Conservation (phyloP, 768 basidiomycete genomes). For the Hericium rajendrae region DNA sequence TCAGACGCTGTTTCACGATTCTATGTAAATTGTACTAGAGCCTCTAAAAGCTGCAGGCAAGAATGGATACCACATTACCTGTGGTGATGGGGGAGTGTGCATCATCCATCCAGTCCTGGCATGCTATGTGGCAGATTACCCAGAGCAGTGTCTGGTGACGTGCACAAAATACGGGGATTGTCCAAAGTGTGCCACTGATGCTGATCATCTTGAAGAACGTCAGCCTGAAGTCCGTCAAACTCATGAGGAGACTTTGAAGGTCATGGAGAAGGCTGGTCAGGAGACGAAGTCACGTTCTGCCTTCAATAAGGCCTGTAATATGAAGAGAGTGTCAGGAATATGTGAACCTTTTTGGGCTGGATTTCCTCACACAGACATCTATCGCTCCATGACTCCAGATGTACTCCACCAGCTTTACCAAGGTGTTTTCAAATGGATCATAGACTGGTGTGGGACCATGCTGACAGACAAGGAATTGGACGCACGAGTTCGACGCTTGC, state of each 20-base stretch:
- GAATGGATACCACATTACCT: constrained; percentile 10
- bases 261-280: neutral
- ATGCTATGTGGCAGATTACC: constrained; percentile 14
- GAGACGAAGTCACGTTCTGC: neutral
- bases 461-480: neutral
- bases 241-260: neutral
- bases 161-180: neutral
- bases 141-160: constrained; percentile 16
- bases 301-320: neutral
- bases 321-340: neutral
- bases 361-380: constrained; percentile 12
- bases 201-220: no score
- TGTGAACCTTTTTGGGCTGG: constrained; percentile 12
- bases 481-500: neutral
- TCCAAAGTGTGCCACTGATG: neutral
- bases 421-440: constrained; percentile 8
- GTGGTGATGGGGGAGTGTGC: constrained; percentile 11
- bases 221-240: no score
- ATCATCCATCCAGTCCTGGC: constrained; percentile 13
- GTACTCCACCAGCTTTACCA: constrained; percentile 14
- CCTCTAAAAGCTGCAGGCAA: constrained; percentile 10
- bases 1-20: constrained; percentile 13
- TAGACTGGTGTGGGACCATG: constrained; percentile 2
- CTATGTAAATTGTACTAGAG: constrained; percentile 10
- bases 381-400: constrained; percentile 12